Evolutionary conservation across 225 moss, liverwort and hornwort genomes (phyloP), one percentile per base, ranked within the genome.

Genomic region (Bryum argenteum): DNA sequence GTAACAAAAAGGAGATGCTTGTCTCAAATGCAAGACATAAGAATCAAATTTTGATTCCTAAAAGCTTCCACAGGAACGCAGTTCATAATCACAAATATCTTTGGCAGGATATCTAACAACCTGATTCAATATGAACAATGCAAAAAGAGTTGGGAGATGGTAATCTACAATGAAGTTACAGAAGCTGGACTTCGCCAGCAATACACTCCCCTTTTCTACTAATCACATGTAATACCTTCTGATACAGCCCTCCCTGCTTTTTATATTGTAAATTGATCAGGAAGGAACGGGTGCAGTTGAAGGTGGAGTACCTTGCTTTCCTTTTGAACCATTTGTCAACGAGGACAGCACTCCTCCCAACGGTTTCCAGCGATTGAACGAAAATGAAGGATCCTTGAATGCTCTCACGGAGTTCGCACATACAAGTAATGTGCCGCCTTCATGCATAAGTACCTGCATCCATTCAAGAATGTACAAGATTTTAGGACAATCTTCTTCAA

Each of bases 371-470:
- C 73, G 76, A 6, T 73, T 79, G 61, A 84, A 73, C 37, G 90
- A 86, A 77, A 44, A 77, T 0, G 87, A 86, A 61, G 98, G 98
- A 80, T 89, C 77, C 43, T 88, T 88, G 67, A 98, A 86, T 19
- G 94, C 92, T 75, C 98, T 83, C 22, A 92, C 90, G 57, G 94
- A 98, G 65, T 98, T 98, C n/a, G 91, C 67, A 63, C 98, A 98
- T 9, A 98, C 98, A 19, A 98, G 83, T 40, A 98, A 74, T 9
- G 98, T 98, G 38, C 98, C 98, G 54, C 98, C 98, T 83, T 98
- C 98, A 67, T 98, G 98, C 75, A 98, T 85, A 8, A 98, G 91
- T 59, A 98, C 96, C 96, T 97, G 82, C 68, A 72, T 77, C 55
- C 64, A 74, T 51, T 1, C n/a, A n/a, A n/a, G n/a, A n/a, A n/a